A percentile compares a stretch with the other conserved stretches of the same genome.
phyloP scores from a whole-genome alignment of 805 yeast species.

The Zygotorulaspora chibaensis region DNA sequence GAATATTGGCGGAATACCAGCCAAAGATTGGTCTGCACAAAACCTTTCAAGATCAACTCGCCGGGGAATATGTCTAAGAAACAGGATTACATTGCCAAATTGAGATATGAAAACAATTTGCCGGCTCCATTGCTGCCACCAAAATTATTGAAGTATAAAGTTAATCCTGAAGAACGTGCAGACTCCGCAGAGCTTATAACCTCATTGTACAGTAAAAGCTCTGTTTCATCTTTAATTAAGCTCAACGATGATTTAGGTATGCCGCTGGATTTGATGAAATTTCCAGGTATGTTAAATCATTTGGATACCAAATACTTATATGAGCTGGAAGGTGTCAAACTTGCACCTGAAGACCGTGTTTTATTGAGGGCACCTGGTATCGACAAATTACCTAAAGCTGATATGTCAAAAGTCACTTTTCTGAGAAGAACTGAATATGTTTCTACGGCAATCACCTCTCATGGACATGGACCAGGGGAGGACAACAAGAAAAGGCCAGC shows the following conservation, averaged over 20 bases:
- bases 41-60: not conserved
- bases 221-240: slow-evolving; percentile 57
- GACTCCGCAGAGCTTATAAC: slow-evolving; percentile 57
- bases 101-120: slow-evolving; percentile 76
- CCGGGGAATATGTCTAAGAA: slow-evolving; percentile 41
- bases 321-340: slow-evolving; percentile 39
- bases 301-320: slow-evolving; percentile 46
- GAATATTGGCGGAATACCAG: not conserved
- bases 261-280: slow-evolving; percentile 64
- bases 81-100: slow-evolving; percentile 76
- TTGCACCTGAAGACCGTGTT: slow-evolving; percentile 75
- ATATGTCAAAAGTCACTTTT: slow-evolving; percentile 55
- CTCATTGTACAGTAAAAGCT: slow-evolving; percentile 69
- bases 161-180: slow-evolving; percentile 39
- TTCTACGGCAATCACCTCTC: slow-evolving; percentile 49
- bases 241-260: slow-evolving; percentile 66
- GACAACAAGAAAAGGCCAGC: slow-evolving; percentile 31
- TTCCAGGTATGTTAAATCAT: slow-evolving; percentile 64
- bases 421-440: slow-evolving; percentile 93
- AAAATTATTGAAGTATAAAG: slow-evolving; percentile 58
- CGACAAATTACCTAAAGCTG: slow-evolving; percentile 35
- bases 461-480: slow-evolving; percentile 26
- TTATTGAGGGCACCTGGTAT: slow-evolving; percentile 75
- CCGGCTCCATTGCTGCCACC: slow-evolving; percentile 96
- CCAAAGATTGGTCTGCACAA: not conserved